Base-by-base conservation (phyloP, 352 stramenopile species). In the Phytophthora ramorum region DNA sequence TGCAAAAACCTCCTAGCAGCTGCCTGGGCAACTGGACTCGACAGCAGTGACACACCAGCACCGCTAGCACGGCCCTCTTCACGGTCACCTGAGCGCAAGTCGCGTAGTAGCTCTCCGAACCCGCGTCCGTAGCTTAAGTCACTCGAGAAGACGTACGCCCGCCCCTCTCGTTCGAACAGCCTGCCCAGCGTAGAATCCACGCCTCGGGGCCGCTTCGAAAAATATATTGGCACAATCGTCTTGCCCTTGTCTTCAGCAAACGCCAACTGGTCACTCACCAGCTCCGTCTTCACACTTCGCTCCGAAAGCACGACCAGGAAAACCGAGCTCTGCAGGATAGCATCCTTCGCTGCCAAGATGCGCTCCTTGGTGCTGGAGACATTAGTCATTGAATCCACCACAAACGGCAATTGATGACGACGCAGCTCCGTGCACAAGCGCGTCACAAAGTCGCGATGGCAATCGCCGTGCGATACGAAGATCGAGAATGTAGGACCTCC, bases 231-330 rank as follows among this genome's bases (percentile, higher is more conserved):
- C 28, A 92, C 79, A 67, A 93, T 87, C 24, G 66, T 68, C 71
- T 92, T 92, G 49, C 81, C 86, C 58, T 92, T 92, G 61, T 95
- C 86, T 63, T 93, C 84, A 2, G 84, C 86, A 53, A 92, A 95
- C 16, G 82, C 86, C n/a, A 93, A 62, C 67, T 95, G 84, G 63
- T 93, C 84, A 62, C 84, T 92, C 49, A 95, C 80, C 19, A 95
- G 70, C 58, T 95, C 87, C 6, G 81, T 93, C 67, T 90, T 87
- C 48, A 85, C 83, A 60, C 76, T 92, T 24, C 90, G 78, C 46
- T 87, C 76, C 17, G 87, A 93, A 10, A 93, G 66, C 34, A 96
- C 78, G 24, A 93, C 84, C 19, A 96, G 56, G 57, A 94, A 87
- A 12, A 90, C 69, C 1, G 75, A 70, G 62, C 84, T 83, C 43